Conservation (phyloP, 495 filamentous ascomycete genomes). For the Penicillium psychrofluorescens region DNA sequence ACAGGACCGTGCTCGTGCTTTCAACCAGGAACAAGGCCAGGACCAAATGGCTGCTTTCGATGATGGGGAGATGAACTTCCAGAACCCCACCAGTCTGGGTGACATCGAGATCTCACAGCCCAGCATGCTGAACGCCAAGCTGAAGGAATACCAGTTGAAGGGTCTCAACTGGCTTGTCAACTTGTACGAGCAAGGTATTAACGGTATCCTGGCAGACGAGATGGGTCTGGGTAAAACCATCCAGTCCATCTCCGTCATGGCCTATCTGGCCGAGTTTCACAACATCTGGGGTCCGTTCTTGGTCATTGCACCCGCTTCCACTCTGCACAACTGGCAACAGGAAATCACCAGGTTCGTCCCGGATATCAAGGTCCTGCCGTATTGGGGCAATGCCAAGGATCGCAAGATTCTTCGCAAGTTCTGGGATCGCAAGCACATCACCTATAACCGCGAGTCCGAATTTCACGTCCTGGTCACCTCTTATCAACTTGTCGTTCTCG, state of each 20-base stretch:
- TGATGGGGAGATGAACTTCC: slow-evolving; percentile 98
- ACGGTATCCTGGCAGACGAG: slow-evolving; percentile 96
- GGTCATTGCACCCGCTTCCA: slow-evolving; percentile 93
- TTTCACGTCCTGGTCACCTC: slow-evolving; percentile 97
- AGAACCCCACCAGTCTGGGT: slow-evolving; percentile 91
- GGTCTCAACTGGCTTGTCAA: slow-evolving; percentile 99
- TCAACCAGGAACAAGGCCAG: slow-evolving; percentile 58
- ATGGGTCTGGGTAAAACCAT: slow-evolving; percentile 99
- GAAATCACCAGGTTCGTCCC: slow-evolving; percentile 94
- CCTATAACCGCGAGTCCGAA: slow-evolving; percentile 82
- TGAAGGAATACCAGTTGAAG: slow-evolving; percentile 98
- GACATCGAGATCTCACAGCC: slow-evolving; percentile 92
- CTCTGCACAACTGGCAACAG: slow-evolving; percentile 98
- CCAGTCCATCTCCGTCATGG: slow-evolving; percentile 98
- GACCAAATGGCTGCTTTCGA: slow-evolving; percentile 45
- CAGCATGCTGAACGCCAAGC: slow-evolving; percentile 82
- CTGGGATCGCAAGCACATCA: slow-evolving; percentile 97
- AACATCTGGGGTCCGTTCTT: slow-evolving; percentile 98
- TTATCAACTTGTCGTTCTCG: slow-evolving; percentile 93
- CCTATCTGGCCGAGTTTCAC: slow-evolving; percentile 92
- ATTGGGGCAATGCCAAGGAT: slow-evolving; percentile 93
- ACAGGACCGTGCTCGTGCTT: slow-evolving; percentile 82
- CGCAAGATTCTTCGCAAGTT: slow-evolving; percentile 96
- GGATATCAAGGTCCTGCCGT: slow-evolving; percentile 86
- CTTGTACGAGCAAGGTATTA: slow-evolving; percentile 98